Percentiles rank a stretch among this genome's conserved stretches.
Evolutionary conservation across 345 rosid genomes (phyloP).

Genomic region (Limnanthes douglasii): DNA sequence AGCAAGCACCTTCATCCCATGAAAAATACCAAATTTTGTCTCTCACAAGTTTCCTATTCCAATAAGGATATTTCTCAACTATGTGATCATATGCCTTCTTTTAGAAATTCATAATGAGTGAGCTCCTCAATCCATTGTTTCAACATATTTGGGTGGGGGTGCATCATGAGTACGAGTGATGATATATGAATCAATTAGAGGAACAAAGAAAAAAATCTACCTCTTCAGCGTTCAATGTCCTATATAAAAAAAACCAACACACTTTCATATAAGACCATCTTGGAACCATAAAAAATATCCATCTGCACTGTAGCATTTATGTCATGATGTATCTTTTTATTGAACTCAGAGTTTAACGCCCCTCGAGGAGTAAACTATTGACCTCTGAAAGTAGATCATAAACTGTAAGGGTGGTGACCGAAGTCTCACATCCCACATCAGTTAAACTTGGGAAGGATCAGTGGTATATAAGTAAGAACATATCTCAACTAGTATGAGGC

Average conservation of each 20-base stretch:
- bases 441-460: no score
- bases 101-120: slow-evolving; percentile 76
- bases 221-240: slow-evolving; percentile 87
- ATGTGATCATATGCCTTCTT: slow-evolving; percentile 62
- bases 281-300: slow-evolving; percentile 79
- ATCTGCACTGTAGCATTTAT: slow-evolving; percentile 79
- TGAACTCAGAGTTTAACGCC: slow-evolving; percentile 69
- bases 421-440: no score
- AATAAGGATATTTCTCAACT: slow-evolving; percentile 49
- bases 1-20: slow-evolving; percentile 99
- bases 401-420: no score
- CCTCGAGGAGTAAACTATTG: slow-evolving; percentile 85
- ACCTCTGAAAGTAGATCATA: slow-evolving; percentile 91
- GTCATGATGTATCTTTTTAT: slow-evolving; percentile 69
- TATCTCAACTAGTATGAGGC: no score
- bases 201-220: slow-evolving; percentile 97
- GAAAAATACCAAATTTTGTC: slow-evolving; percentile 95
- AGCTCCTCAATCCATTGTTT: slow-evolving; percentile 81
- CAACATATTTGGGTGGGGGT: slow-evolving; percentile 55
- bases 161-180: slow-evolving; percentile 88
- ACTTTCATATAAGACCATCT: slow-evolving; percentile 95
- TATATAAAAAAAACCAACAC: slow-evolving; percentile 59
- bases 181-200: slow-evolving; percentile 94
- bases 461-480: no score
- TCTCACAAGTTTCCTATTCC: slow-evolving; percentile 80